Base-by-base conservation (phyloP, 331 rosid genomes). In the Telfairia occidentalis region DNA sequence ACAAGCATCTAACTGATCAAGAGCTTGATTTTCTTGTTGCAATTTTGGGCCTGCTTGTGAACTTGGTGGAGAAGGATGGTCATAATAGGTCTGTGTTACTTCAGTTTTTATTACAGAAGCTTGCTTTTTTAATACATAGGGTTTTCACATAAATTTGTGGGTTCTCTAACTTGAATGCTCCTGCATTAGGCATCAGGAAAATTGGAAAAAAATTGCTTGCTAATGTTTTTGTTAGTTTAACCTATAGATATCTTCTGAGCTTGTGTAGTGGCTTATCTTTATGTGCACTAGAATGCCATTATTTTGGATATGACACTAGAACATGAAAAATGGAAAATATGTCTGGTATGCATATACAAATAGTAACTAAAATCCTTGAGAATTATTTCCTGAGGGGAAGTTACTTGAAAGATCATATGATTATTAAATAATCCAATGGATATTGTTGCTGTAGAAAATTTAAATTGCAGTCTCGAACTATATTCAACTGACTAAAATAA, bases 21-120 rank as follows among this genome's bases (percentile, higher is more conserved):
- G 99, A 95, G 84, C 83, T 89, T 65, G 97, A 95, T 85, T 90
- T 95, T 82, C 99, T 95, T 71, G 99, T 95, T 71, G 97, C 99
- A 40, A 95, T 95, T 79, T 82, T 95, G 81, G 99, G 99, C 76
- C 86, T 95, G 76, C 97, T 95, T 78, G 97, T 95, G 79, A 95
- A 95, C 84, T 87, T 95, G 81, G 90, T 95, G 4, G 99, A 95
- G 87, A 92, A 95, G 84, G 92, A 95, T 79, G 80, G 90, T 54
- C 89, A 79, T 43, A 95, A 95, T 87, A 95, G 99, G 99, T 92
- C 73, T 43, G 57, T 75, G 61, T 71, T 58, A 23, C 73, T 55
- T 53, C 21, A 32, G 26, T 42, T 59, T 49, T 49, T 34, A 43
- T 18, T 19, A 15, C 24, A 23, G 70, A 10, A 8, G 23, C 23